A percentile compares a stretch with the other conserved stretches of the same genome.
phyloP scores from a whole-genome alignment of 257 asterid genomes.

The Lavandula angustifolia region DNA sequence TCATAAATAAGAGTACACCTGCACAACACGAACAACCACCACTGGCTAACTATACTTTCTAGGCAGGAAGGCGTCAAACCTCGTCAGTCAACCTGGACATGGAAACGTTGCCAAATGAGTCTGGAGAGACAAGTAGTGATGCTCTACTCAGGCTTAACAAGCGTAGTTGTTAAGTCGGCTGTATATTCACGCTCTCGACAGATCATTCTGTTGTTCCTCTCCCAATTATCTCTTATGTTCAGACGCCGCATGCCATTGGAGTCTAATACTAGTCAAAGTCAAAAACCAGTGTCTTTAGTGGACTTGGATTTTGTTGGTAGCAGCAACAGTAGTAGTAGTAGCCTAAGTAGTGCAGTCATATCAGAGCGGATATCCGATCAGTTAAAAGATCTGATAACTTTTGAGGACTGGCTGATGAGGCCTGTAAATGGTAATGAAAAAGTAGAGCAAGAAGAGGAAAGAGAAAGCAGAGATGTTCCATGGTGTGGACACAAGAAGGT shows the following conservation, averaged over 20 bases:
- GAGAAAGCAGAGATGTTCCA: conserved; percentile 27
- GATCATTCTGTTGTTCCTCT: conserved; percentile 44
- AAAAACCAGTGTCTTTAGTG: conserved; percentile 46
- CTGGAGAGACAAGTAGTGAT: conserved; percentile 74
- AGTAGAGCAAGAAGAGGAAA: conserved; percentile 30
- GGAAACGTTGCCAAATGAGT: conserved; percentile 76
- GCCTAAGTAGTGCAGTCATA: conserved; percentile 17
- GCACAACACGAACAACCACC: conserved; percentile 3
- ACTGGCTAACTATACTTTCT: conserved; percentile 50
- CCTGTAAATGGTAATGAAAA: conserved; percentile 28
- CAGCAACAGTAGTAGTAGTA: conserved; percentile 19
- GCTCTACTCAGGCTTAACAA: conserved; percentile 75
- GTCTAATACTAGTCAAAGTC: conserved; percentile 32
- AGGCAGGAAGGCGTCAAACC: conserved; percentile 74
- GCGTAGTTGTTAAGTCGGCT: conserved; percentile 71
- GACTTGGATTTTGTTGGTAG: conserved; percentile 41
- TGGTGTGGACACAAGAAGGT: conserved; percentile 29
- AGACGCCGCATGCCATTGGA: conserved; percentile 44
- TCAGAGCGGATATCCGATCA: conserved; percentile 33
- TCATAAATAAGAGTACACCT: background rate
- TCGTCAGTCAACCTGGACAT: conserved; percentile 58
- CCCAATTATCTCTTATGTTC: conserved; percentile 58
- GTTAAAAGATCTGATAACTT: conserved; percentile 59
- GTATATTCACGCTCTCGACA: conserved; percentile 31
- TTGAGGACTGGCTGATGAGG: conserved; percentile 40